phyloP scores from a whole-genome alignment of 768 basidiomycete species.

The Russula brevipes region DNA sequence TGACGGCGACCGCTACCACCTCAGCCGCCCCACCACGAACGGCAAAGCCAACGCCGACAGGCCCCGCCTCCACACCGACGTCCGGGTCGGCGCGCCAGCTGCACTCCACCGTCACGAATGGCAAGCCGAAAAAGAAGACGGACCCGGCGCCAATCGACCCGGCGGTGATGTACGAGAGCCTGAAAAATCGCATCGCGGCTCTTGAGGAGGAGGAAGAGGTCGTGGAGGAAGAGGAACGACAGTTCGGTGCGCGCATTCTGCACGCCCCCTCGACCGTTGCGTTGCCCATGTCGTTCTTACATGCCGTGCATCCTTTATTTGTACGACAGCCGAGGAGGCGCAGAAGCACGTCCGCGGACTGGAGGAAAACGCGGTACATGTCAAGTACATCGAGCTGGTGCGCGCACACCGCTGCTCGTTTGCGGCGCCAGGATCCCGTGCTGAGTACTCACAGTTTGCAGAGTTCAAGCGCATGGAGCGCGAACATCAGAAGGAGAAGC shows the following conservation, averaged over 20 bases:
- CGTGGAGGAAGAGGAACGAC: conserved; percentile 81
- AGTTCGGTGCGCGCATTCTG: conserved; percentile 52
- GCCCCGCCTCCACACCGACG: conserved; percentile 29
- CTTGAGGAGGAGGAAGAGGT: conserved; percentile 83
- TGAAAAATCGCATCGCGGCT: conserved; percentile 85
- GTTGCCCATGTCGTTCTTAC: conserved; percentile 4
- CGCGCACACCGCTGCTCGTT: conserved; percentile 28
- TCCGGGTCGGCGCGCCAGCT: conserved; percentile 48
- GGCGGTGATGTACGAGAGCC: conserved; percentile 79
- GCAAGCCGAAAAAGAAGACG: conserved; percentile 59
- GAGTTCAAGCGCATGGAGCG: conserved; percentile 83
- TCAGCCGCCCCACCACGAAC: conserved; percentile 12
- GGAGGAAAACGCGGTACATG: conserved; percentile 76
- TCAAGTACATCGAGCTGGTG: conserved; percentile 87
- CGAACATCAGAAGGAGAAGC: conserved; percentile 88
- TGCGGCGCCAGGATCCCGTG: not conserved
- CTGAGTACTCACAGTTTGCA: conserved; percentile 56
- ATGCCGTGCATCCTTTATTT: conserved; percentile 19
- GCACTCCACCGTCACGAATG: conserved; percentile 27
- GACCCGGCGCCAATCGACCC: conserved; percentile 70
- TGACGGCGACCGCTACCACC: conserved; percentile 7
- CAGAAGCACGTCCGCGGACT: conserved; percentile 80
- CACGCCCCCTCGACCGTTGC: not conserved
- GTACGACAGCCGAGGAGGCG: conserved; percentile 70
- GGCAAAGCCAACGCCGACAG: conserved; percentile 31